Percentiles rank a stretch among this genome's conserved stretches.
Evolutionary conservation across 164 flowering plant genomes (phyloP).

Genomic region (Nelumbo lutea): DNA sequence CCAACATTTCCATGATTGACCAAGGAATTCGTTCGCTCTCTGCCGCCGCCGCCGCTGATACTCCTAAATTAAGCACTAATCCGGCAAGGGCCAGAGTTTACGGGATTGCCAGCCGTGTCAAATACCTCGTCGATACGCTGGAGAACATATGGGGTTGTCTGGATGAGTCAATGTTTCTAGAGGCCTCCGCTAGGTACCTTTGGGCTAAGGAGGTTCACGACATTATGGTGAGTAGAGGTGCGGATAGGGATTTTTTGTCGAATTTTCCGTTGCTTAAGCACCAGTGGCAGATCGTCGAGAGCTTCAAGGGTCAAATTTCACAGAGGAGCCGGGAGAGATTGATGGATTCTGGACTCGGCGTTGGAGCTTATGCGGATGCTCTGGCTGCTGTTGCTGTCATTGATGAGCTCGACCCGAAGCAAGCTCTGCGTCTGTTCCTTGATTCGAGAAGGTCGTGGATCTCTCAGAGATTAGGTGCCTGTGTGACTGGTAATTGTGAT

Average conservation of each 20-base stretch:
- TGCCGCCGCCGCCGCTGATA: constrained; percentile 15
- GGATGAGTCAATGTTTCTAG: constrained; percentile 89
- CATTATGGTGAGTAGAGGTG: constrained; percentile 19
- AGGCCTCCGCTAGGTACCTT: constrained; percentile 62
- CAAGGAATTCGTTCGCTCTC: constrained; percentile 52
- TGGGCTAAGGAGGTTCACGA: constrained; percentile 70
- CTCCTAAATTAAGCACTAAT: constrained; percentile 27
- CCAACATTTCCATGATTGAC: constrained; percentile 59
- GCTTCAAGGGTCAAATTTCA: constrained; percentile 84
- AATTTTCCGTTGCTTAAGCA: constrained; percentile 75
- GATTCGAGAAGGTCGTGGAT: constrained; percentile 79
- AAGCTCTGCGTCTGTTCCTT: constrained; percentile 59
- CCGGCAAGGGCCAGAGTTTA: constrained; percentile 38
- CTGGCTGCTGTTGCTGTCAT: constrained; percentile 75
- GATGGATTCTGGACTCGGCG: constrained; percentile 45
- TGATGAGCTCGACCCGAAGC: constrained; percentile 65
- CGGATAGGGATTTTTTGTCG: constrained; percentile 30
- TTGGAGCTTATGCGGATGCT: constrained; percentile 75
- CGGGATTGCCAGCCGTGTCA: constrained; percentile 73
- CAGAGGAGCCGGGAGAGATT: constrained; percentile 77
- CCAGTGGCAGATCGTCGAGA: constrained; percentile 93
- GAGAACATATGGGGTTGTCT: constrained; percentile 98
- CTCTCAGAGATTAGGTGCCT: constrained; percentile 37
- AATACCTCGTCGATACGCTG: constrained; percentile 90
- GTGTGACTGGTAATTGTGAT: constrained; percentile 14